Conservation (phyloP, 2,329 filamentous ascomycete genomes). For the Grosmannia penicillata region DNA sequence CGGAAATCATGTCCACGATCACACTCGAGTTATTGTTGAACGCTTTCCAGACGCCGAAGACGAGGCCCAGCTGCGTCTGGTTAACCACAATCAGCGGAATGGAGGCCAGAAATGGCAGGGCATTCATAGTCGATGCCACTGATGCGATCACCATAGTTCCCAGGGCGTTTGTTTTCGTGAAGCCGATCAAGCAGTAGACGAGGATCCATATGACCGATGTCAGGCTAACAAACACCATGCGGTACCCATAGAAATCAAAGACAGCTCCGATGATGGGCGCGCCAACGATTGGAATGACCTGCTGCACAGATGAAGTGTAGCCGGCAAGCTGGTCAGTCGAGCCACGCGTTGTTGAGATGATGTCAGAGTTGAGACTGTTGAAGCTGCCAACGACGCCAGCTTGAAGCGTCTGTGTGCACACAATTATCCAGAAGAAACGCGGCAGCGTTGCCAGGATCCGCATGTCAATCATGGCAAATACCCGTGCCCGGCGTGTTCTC, state of each 20-base stretch:
- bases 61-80: conserved; percentile 13
- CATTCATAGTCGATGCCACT: conserved; percentile 14
- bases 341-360: conserved; percentile 10
- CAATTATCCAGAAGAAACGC: conserved; percentile 14
- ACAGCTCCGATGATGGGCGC: conserved; percentile 12
- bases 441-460: conserved; percentile 8
- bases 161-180: conserved; percentile 11
- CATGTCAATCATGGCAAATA: no score
- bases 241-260: conserved; percentile 12
- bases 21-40: conserved; percentile 16
- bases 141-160: conserved; percentile 15
- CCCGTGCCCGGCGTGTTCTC: no score
- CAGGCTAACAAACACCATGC: conserved; percentile 14
- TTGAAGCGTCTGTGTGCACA: conserved; percentile 13
- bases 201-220: conserved; percentile 14
- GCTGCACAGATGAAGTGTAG: conserved; percentile 14
- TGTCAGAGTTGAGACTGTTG: conserved; percentile 4
- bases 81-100: conserved; percentile 13
- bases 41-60: conserved; percentile 15
- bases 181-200: conserved; percentile 14
- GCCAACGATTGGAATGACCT: conserved; percentile 14
- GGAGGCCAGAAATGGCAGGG: conserved; percentile 14
- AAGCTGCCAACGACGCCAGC: conserved; percentile 10
- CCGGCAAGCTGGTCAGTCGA: conserved; percentile 15
- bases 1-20: conserved; percentile 15